These are phyloP conservation scores for Eucalyptus polyanthemos DNA, from an alignment of 345 rosid genomes.

Conservation along the genomic window DNA sequence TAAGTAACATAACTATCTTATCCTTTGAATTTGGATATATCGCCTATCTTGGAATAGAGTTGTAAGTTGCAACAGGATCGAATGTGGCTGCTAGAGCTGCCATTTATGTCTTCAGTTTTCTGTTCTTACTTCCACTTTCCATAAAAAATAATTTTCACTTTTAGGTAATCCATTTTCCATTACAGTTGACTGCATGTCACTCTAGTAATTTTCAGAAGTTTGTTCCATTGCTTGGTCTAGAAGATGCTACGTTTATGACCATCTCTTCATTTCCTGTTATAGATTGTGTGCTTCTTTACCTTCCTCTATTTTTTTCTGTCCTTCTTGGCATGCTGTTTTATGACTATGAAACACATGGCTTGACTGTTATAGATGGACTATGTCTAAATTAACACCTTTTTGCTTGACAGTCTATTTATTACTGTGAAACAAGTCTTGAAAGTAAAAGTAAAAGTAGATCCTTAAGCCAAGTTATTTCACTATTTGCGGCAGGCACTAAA, in stretches of 20 bases:
- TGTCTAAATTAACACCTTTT: neutral
- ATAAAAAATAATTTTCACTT: neutral
- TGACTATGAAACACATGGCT: neutral
- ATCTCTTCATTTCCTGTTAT: neutral
- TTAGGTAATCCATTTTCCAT: neutral
- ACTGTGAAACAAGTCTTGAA: neutral
- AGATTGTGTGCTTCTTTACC: neutral
- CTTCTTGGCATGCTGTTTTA: neutral
- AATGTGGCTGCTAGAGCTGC: neutral
- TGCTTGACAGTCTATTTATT: neutral
- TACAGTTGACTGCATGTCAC: neutral
- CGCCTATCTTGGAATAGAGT: neutral
- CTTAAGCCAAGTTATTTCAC: neutral
- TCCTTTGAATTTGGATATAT: neutral
- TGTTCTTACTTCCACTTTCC: neutral
- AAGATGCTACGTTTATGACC: neutral
- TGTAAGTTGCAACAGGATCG: neutral
- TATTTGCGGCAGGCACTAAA: constrained; percentile 35
- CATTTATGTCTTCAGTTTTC: neutral
- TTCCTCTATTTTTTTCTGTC: neutral
- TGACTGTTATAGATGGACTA: neutral
- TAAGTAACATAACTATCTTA: neutral
- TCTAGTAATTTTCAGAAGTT: neutral
- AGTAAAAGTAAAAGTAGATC: neutral
- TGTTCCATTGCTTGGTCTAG: neutral